Conservation (phyloP, 225 moss, liverwort and hornwort genomes). For the Bryoerythrophyllum caledonicum region DNA sequence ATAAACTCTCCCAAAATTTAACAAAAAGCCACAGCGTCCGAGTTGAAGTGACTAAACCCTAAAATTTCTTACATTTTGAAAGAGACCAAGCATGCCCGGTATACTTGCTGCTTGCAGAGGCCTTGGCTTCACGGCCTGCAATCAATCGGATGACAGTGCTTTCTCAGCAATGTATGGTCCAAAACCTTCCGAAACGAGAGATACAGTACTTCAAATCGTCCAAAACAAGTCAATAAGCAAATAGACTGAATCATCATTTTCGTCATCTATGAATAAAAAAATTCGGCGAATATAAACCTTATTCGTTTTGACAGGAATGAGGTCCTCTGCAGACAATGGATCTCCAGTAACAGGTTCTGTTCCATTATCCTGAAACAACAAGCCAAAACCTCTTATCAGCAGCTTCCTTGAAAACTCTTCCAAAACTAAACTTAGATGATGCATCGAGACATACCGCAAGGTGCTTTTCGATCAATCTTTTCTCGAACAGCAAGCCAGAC, state of each 20-base stretch:
- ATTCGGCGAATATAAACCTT: slow-evolving; percentile 47
- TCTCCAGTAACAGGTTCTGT: slow-evolving; percentile 86
- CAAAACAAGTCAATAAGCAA: slow-evolving; percentile 8
- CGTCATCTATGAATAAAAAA: neutral
- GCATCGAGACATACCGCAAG: slow-evolving; percentile 45
- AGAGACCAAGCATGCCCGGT: slow-evolving; percentile 98
- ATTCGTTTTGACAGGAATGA: slow-evolving; percentile 79
- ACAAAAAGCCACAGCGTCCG: neutral
- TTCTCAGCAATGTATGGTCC: slow-evolving; percentile 9
- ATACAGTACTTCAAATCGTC: neutral
- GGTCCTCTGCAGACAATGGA: slow-evolving; percentile 73
- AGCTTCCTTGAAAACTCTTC: neutral
- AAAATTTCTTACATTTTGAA: slow-evolving; percentile 78
- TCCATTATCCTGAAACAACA: slow-evolving; percentile 68
- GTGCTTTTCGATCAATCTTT: slow-evolving; percentile 82
- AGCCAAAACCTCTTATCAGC: slow-evolving; percentile 24
- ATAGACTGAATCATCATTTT: neutral
- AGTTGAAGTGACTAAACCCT: slow-evolving; percentile 19
- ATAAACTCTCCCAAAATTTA: neutral
- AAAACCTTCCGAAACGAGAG: slow-evolving; percentile 1
- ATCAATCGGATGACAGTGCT: slow-evolving; percentile 16
- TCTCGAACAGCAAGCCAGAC: slow-evolving; percentile 85
- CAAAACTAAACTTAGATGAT: neutral
- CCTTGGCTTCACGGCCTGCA: slow-evolving; percentile 93
- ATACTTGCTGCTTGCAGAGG: slow-evolving; percentile 99